Percentiles rank a stretch among this genome's conserved stretches.
Conservation (phyloP, 2,329 filamentous ascomycete species). For the Aureobasidium pullulans region DNA sequence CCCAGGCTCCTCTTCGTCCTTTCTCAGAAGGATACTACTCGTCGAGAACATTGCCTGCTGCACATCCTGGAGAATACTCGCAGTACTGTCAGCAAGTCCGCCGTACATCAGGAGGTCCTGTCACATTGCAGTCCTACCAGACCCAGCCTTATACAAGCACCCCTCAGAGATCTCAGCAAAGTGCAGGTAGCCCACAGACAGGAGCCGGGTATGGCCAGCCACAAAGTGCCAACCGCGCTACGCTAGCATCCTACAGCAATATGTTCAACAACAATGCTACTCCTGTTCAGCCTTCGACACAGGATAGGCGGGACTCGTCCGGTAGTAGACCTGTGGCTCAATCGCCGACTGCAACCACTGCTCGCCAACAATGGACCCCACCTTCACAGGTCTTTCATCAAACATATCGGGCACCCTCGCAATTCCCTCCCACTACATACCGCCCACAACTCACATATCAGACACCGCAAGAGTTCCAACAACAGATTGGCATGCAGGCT, state of each 20-base stretch:
- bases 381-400: conserved; percentile 24
- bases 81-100: conserved; percentile 23
- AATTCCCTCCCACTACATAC: not conserved
- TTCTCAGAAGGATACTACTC: conserved; percentile 33
- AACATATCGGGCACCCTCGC: conserved; percentile 9
- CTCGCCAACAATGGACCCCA: conserved; percentile 28
- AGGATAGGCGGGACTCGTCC: not conserved
- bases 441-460: conserved; percentile 32
- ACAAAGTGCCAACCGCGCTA: not conserved
- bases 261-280: not conserved
- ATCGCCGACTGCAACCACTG: conserved; percentile 17
- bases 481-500: conserved; percentile 29
- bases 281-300: not conserved
- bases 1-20: conserved; percentile 22
- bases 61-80: conserved; percentile 29
- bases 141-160: conserved; percentile 5
- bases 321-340: not conserved
- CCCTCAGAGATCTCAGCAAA: not conserved
- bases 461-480: conserved; percentile 38
- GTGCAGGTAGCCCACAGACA: not conserved
- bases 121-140: conserved; percentile 9
- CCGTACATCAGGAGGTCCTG: conserved; percentile 17
- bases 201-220: not conserved
- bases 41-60: conserved; percentile 28
- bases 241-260: not conserved